phyloP scores from a whole-genome alignment of 2,329 filamentous ascomycete genomes.

The Moelleriella libera region DNA sequence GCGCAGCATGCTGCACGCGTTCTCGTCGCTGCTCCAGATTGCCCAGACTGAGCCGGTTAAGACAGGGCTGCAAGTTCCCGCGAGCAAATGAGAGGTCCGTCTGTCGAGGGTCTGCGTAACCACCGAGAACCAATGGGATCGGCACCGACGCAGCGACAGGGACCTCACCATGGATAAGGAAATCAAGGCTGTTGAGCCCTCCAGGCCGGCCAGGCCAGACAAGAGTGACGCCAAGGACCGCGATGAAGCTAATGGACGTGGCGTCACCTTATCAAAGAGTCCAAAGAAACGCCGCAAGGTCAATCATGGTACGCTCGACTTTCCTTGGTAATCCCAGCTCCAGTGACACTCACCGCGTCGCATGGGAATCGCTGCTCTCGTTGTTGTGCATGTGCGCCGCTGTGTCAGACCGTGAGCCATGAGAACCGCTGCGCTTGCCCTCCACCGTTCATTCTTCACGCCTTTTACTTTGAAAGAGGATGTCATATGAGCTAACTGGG shows the following conservation, averaged over 20 bases:
- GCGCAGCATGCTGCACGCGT: conserved; percentile 4
- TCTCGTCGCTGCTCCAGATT: not conserved
- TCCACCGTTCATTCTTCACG: no score
- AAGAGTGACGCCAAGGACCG: conserved; percentile 4
- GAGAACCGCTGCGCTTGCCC: not conserved
- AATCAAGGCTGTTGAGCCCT: conserved; percentile 14
- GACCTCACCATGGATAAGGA: conserved; percentile 17
- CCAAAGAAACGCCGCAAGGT: conserved; percentile 81
- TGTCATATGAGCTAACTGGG: not conserved
- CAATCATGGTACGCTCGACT: conserved; percentile 60
- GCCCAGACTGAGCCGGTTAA: conserved; percentile 1
- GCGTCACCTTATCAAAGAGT: conserved; percentile 27
- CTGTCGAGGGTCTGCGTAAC: conserved; percentile 16
- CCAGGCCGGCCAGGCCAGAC: conserved; percentile 12
- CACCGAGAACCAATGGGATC: conserved; percentile 14
- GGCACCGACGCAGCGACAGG: conserved; percentile 14
- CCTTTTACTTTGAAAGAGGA: not conserved
- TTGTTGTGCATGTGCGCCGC: not conserved
- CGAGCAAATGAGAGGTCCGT: conserved; percentile 15
- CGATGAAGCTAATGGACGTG: not conserved
- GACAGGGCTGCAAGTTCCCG: conserved; percentile 13
- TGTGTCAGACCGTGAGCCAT: no score
- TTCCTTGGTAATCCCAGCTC: not conserved
- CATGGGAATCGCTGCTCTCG: not conserved
- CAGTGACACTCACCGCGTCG: not conserved